A percentile compares a stretch with the other conserved stretches of the same genome.
Conservation (phyloP, 345 rosid species). For the Physaria fendleri region DNA sequence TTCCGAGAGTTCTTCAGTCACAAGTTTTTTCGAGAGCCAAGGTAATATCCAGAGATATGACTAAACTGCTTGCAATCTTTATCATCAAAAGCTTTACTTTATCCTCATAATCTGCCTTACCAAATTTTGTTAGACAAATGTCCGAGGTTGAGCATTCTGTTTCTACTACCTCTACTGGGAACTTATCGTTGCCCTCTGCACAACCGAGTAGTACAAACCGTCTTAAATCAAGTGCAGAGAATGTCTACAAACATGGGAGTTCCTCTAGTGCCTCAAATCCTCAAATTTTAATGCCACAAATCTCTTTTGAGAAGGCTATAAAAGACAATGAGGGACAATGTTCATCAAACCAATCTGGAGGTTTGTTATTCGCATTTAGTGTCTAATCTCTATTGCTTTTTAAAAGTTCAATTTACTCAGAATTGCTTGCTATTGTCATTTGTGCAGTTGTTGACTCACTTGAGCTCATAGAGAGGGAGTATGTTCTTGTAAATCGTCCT, state of each 20-base stretch:
- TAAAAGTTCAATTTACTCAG: conserved; percentile 12
- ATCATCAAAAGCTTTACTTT: too few relatives aligned
- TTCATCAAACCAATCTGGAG: conserved; percentile 37
- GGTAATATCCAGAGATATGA: too few relatives aligned
- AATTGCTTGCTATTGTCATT: neutral
- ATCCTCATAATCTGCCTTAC: too few relatives aligned
- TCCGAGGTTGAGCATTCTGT: conserved; percentile 28
- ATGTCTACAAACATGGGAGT: conserved; percentile 9
- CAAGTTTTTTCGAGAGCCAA: too few relatives aligned
- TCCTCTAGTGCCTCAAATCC: conserved; percentile 28
- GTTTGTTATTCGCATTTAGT: conserved; percentile 27
- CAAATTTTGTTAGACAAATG: conserved; percentile 37
- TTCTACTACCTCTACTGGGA: conserved; percentile 31
- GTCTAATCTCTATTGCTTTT: neutral
- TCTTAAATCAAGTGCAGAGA: conserved; percentile 15
- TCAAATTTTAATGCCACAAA: conserved; percentile 29
- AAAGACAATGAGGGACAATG: conserved; percentile 35
- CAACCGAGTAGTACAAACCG: conserved; percentile 10
- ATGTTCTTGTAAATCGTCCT: conserved; percentile 59
- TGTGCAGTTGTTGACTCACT: conserved; percentile 45
- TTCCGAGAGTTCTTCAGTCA: too few relatives aligned
- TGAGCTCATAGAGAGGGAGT: conserved; percentile 68
- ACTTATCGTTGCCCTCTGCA: conserved; percentile 11
- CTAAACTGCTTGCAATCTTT: too few relatives aligned
- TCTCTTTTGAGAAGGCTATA: conserved; percentile 26